Percentiles rank a stretch among this genome's conserved stretches.
Evolutionary conservation across 306 rosid species (phyloP).

Genomic region (Castanea crenata): DNA sequence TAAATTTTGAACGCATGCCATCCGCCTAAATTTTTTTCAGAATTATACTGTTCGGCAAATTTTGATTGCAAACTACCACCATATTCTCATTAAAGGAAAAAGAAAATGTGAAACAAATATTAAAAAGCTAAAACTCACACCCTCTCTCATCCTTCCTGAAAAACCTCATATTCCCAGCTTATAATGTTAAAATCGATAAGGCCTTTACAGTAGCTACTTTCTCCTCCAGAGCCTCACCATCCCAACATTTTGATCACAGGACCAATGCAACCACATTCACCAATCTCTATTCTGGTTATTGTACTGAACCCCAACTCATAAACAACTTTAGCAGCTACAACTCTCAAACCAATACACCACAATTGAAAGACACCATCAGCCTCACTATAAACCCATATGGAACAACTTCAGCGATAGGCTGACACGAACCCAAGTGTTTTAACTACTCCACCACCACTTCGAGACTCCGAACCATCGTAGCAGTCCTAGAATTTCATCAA

Average conservation of each 20-base stretch:
- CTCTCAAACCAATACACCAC: slow-evolving; percentile 69
- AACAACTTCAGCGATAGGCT: slow-evolving; percentile 54
- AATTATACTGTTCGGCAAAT: too few relatives aligned
- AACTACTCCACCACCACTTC: slow-evolving; percentile 68
- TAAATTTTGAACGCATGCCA: too few relatives aligned
- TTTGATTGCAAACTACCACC: too few relatives aligned
- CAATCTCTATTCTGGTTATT: slow-evolving; percentile 67
- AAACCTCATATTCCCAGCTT: slow-evolving; percentile 42
- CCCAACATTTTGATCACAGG: slow-evolving; percentile 72
- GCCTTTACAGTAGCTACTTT: slow-evolving; percentile 74
- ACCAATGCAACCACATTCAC: slow-evolving; percentile 63
- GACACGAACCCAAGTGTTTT: slow-evolving; percentile 47
- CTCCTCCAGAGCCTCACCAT: slow-evolving; percentile 82
- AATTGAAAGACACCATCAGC: slow-evolving; percentile 47
- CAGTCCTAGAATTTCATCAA: slow-evolving; percentile 83
- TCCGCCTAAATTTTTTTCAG: too few relatives aligned
- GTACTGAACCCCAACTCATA: slow-evolving; percentile 62
- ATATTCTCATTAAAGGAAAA: too few relatives aligned
- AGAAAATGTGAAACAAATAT: too few relatives aligned
- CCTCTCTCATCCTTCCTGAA: slow-evolving; percentile 70
- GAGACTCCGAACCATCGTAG: slow-evolving; percentile 42
- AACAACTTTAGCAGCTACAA: slow-evolving; percentile 61
- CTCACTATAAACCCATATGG: slow-evolving; percentile 55
- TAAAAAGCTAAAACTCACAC: slow-evolving; percentile 15
- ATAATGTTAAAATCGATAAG: slow-evolving; percentile 48